phyloP scores from a whole-genome alignment of 768 basidiomycete genomes.

The Tylopilus cervinicoccineus region DNA sequence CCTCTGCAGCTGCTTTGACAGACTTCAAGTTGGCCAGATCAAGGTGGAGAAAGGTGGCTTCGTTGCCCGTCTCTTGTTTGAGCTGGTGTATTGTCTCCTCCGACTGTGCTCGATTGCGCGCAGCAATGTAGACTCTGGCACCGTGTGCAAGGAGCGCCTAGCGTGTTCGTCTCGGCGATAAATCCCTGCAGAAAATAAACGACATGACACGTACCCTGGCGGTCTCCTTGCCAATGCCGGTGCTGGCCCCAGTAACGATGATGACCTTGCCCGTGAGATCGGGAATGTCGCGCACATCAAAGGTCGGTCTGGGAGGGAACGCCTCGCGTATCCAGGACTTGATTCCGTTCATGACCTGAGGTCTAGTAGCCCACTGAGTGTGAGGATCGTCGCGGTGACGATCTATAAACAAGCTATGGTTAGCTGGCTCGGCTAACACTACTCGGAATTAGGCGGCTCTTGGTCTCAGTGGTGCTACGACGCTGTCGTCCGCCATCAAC shows the following conservation, averaged over 20 bases:
- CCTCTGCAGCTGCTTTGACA: constrained; percentile 34
- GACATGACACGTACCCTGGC: constrained; percentile 9
- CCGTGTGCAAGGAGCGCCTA: constrained; percentile 27
- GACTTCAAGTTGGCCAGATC: constrained; percentile 35
- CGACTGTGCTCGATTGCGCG: constrained; percentile 23
- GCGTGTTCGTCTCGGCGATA: too few species aligned
- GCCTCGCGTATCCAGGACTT: constrained; percentile 8
- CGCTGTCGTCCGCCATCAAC: too few species aligned
- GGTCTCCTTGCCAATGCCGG: constrained; percentile 29
- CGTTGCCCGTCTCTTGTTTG: constrained; percentile 30
- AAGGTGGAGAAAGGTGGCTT: constrained; percentile 32
- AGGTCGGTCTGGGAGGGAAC: constrained; percentile 25
- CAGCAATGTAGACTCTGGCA: constrained; percentile 36
- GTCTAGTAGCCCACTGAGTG: too few species aligned
- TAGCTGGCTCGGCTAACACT: too few species aligned
- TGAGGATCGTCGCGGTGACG: too few species aligned
- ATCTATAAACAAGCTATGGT: too few species aligned
- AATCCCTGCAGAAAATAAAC: too few species aligned
- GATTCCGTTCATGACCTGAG: constrained; percentile 9
- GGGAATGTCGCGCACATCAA: constrained; percentile 20
- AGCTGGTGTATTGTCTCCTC: constrained; percentile 30
- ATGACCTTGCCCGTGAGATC: constrained; percentile 33
- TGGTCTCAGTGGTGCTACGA: too few species aligned
- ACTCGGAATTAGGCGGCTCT: too few species aligned
- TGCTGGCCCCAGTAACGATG: constrained; percentile 34